These are phyloP conservation scores for Sporothrix brunneoviolacea DNA, from an alignment of 2,329 filamentous ascomycete species.

Conservation along the genomic window DNA sequence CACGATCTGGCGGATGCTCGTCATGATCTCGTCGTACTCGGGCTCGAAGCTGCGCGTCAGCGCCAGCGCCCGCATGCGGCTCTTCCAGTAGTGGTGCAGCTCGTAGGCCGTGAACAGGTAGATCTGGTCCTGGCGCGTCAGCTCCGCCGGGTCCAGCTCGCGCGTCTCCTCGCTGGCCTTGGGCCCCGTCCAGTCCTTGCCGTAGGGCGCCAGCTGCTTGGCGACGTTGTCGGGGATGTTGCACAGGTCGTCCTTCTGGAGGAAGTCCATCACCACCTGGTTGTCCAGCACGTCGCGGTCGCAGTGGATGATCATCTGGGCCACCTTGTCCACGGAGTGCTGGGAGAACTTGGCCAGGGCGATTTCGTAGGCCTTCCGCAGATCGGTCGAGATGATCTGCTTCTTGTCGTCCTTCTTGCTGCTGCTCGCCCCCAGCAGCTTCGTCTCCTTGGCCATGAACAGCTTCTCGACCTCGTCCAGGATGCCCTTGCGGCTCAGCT, in stretches of 20 bases:
- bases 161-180: slow-evolving; percentile 70
- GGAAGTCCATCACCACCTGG: slow-evolving; percentile 88
- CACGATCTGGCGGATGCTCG: slow-evolving; percentile 80
- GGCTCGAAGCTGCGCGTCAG: slow-evolving; percentile 76
- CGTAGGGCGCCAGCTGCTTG: slow-evolving; percentile 91
- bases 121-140: slow-evolving; percentile 92
- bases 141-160: slow-evolving; percentile 78
- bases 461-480: slow-evolving; percentile 95
- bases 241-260: slow-evolving; percentile 88
- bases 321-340: slow-evolving; percentile 72
- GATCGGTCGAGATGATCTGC: slow-evolving; percentile 85
- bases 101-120: slow-evolving; percentile 91
- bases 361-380: slow-evolving; percentile 88
- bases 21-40: slow-evolving; percentile 87
- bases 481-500: slow-evolving; percentile 89
- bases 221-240: slow-evolving; percentile 83
- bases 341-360: slow-evolving; percentile 91
- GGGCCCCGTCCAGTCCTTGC: slow-evolving; percentile 90
- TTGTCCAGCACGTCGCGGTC: slow-evolving; percentile 86
- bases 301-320: slow-evolving; percentile 92
- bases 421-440: slow-evolving; percentile 64
- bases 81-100: slow-evolving; percentile 97
- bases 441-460: slow-evolving; percentile 96
- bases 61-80: slow-evolving; percentile 83
- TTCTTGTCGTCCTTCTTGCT: slow-evolving; percentile 92